Base-by-base conservation (phyloP, 371 early-diverging fungal species). In the Polyrhizophydium stewartii region DNA sequence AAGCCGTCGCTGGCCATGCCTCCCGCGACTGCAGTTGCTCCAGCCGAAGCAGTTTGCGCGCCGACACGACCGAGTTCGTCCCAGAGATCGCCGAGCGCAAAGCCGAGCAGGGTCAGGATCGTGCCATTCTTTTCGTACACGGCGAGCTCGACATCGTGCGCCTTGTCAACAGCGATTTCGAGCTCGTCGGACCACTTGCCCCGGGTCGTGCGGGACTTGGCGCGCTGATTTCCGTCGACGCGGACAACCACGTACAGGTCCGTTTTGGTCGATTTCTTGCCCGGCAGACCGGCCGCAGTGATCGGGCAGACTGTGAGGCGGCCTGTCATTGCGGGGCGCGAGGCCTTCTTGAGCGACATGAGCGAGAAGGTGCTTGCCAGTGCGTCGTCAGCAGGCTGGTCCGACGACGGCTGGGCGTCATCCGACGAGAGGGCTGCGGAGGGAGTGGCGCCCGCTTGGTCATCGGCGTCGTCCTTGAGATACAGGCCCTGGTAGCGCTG, bases 81-180 rank as follows among this genome's bases (percentile, higher is more conserved):
- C 49, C 66, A 67, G 13, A 77, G 55, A 30, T 80, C 81, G n/a
- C 65, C 59, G 0, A 80, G 53, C 56, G 69, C 72, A 51, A 76
- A 79, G 77, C 79, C 74, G 21, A 68, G 69, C 66, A 71, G 69
- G 60, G 61, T 78, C 71, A 75, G 50, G 35, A 67, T 57, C 16
- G 60, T 55, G 32, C 72, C 69, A 50, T 64, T 72, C 58, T 69
- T 70, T 58, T 92, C 93, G 59, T 84, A 85, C 2, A 94, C 73
- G 19, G 88, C 83, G 32, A 97, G 70, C 71, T 97, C 98, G 10
- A 95, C 83, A 65, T 96, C 96, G n/a, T 87, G 86, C 0, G 90
- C 94, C 73, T 89, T 89, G 63, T 91, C 90, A 43, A 94, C 88
- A 43, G 84, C 80, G 28, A 93, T 77, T 51, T 86, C 88, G 69